Conservation (phyloP, 805 yeast species). For the Priceomyces medius region DNA sequence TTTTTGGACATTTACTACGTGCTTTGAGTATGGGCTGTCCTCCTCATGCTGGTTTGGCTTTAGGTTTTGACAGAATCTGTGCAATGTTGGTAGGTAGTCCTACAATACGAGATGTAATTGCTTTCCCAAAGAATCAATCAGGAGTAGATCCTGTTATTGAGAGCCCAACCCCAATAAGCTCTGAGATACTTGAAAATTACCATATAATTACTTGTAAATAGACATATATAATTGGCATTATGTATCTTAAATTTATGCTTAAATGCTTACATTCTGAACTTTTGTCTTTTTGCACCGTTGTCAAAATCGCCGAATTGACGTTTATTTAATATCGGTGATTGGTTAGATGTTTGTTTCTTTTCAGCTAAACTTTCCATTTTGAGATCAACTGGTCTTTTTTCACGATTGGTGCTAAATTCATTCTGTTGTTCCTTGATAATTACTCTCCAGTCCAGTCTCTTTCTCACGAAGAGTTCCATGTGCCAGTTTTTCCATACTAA, state of each 20-base stretch:
- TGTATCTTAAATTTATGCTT: constrained; percentile 4
- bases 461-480: constrained; percentile 74
- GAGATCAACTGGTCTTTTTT: constrained; percentile 41
- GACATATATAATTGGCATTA: not conserved
- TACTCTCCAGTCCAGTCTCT: constrained; percentile 80
- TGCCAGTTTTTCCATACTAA: constrained; percentile 95
- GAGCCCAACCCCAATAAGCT: constrained; percentile 70
- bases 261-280: constrained; percentile 2
- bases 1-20: constrained; percentile 82
- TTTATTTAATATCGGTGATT: not conserved
- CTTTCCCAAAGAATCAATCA: constrained; percentile 89
- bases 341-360: not conserved
- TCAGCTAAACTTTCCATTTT: constrained; percentile 22
- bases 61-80: constrained; percentile 91
- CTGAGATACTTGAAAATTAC: constrained; percentile 54
- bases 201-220: constrained; percentile 22
- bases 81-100: constrained; percentile 80
- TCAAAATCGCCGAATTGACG: not conserved
- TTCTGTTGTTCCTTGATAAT: constrained; percentile 48
- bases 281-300: constrained; percentile 2
- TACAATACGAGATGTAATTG: constrained; percentile 89
- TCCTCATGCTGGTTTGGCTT: constrained; percentile 96
- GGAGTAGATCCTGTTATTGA: constrained; percentile 88
- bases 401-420: constrained; percentile 22
- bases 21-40: constrained; percentile 94